Percentiles rank a stretch among this genome's conserved stretches.
phyloP scores from a whole-genome alignment of 495 filamentous ascomycete species.

The Trichoderma erinaceum region DNA sequence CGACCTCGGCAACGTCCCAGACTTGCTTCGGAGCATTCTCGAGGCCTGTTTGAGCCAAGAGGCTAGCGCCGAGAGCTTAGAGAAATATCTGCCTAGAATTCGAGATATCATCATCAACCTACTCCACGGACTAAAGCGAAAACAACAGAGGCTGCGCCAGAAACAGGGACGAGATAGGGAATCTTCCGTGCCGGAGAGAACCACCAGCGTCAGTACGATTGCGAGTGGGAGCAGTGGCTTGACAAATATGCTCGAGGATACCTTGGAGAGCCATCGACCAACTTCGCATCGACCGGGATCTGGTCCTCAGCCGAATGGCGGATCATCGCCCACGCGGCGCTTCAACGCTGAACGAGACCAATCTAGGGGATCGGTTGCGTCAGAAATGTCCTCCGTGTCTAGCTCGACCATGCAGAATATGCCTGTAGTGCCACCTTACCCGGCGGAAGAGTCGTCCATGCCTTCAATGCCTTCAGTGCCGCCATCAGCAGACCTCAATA shows the following conservation, averaged over 20 bases:
- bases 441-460: constrained; percentile 47
- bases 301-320: constrained; percentile 21
- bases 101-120: constrained; percentile 98
- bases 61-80: constrained; percentile 84
- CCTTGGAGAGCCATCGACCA: constrained; percentile 25
- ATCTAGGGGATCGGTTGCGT: constrained; percentile 39
- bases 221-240: constrained; percentile 54
- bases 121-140: constrained; percentile 90
- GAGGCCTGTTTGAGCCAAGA: constrained; percentile 96
- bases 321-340: constrained; percentile 37
- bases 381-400: constrained; percentile 55
- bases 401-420: constrained; percentile 63
- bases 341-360: constrained; percentile 37
- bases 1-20: constrained; percentile 91
- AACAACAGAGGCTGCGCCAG: constrained; percentile 85
- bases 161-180: constrained; percentile 66
- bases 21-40: constrained; percentile 79
- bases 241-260: constrained; percentile 61
- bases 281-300: constrained; percentile 19
- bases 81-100: constrained; percentile 85
- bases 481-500: constrained; percentile 31
- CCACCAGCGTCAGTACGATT: constrained; percentile 61
- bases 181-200: constrained; percentile 38
- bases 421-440: constrained; percentile 59
- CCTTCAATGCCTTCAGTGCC: constrained; percentile 37